Conservation (phyloP, 257 asterid species). For the Nicotiana otophora region DNA sequence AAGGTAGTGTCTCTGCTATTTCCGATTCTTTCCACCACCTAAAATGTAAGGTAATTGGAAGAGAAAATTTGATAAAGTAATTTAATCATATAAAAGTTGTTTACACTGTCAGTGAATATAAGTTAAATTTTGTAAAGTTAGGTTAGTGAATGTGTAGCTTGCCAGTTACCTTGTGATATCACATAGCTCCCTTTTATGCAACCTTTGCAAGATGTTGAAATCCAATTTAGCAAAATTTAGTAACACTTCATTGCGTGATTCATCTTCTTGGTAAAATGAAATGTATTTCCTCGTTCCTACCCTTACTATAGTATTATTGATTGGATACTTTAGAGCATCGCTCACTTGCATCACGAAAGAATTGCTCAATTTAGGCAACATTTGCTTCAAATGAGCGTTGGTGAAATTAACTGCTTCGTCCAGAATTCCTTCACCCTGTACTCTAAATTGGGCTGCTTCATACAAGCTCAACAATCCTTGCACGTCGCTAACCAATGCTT, state of each 20-base stretch:
- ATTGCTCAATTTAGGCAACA: neutral
- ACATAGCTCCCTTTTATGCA: constrained; percentile 19
- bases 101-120: too few species aligned
- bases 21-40: constrained; percentile 34
- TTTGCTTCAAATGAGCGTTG: constrained; percentile 7
- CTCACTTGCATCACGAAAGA: constrained; percentile 1
- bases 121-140: neutral
- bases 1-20: neutral
- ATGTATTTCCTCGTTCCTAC: constrained; percentile 18
- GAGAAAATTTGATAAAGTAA: too few species aligned
- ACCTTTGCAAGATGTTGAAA: constrained; percentile 22
- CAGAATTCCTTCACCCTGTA: neutral
- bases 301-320: constrained; percentile 14
- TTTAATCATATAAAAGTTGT: too few species aligned
- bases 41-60: neutral
- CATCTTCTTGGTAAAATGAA: neutral
- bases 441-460: constrained; percentile 26
- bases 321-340: constrained; percentile 13
- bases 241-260: neutral
- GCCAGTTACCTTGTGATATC: constrained; percentile 4
- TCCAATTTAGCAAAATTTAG: constrained; percentile 26
- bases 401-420: constrained; percentile 24
- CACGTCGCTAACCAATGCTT: neutral
- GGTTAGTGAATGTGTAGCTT: neutral
- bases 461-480: constrained; percentile 23